phyloP scores from a whole-genome alignment of 805 yeast species.

The Candida awuae region DNA sequence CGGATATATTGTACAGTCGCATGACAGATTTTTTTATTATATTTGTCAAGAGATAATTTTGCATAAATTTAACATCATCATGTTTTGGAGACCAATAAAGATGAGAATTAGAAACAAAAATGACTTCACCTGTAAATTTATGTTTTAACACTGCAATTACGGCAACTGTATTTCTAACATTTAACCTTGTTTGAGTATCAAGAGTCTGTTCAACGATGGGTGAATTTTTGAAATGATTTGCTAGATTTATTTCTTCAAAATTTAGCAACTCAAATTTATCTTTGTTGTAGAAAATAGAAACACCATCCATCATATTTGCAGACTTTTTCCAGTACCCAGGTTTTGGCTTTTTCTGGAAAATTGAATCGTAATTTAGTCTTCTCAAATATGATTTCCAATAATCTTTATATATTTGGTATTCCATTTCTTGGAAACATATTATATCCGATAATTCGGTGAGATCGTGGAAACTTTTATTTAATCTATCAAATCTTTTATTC shows the following conservation, averaged over 20 bases:
- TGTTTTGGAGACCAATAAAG: constrained; percentile 49
- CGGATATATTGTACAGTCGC: constrained; percentile 13
- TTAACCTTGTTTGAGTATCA: constrained; percentile 31
- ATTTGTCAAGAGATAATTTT: constrained; percentile 38
- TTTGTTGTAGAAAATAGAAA: constrained; percentile 44
- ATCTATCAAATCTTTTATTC: constrained; percentile 39
- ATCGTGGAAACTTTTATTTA: constrained; percentile 33
- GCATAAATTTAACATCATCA: constrained; percentile 47
- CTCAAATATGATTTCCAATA: constrained; percentile 20
- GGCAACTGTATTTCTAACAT: constrained; percentile 49
- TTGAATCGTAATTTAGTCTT: constrained; percentile 35
- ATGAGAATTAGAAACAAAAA: constrained; percentile 52
- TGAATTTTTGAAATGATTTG: constrained; percentile 24
- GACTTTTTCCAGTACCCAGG: constrained; percentile 47
- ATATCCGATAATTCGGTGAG: constrained; percentile 36
- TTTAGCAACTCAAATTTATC: constrained; percentile 37
- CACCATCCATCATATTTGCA: constrained; percentile 49
- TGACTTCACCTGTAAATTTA: constrained; percentile 29
- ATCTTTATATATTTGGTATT: constrained; percentile 22
- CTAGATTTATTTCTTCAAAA: constrained; percentile 27
- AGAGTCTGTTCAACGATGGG: constrained; percentile 27
- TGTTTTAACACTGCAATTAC: constrained; percentile 43
- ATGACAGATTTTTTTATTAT: constrained; percentile 25
- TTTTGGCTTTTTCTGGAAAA: constrained; percentile 40
- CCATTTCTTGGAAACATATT: constrained; percentile 43